Conservation (phyloP, 2,329 filamentous ascomycete genomes). For the Sphaerulina musiva region DNA sequence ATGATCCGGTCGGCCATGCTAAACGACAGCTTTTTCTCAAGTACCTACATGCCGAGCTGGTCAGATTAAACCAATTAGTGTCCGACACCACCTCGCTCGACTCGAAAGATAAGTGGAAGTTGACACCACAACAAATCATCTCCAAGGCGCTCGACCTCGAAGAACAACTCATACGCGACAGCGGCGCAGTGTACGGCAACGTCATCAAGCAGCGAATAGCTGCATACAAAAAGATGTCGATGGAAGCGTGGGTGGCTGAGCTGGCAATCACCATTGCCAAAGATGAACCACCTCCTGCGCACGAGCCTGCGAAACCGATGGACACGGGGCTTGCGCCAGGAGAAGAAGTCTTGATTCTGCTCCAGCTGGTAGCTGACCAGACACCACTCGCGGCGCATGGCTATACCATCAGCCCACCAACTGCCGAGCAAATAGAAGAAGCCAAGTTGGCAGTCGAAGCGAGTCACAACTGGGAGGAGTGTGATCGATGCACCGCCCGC, state of each 20-base stretch:
- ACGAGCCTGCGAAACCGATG: constrained; percentile 40
- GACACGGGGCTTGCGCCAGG: constrained; percentile 61
- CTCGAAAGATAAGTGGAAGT: constrained; percentile 47
- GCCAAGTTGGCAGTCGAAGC: constrained; percentile 60
- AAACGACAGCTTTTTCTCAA: constrained; percentile 43
- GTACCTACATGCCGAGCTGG: constrained; percentile 58
- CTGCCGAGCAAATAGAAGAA: constrained; percentile 57
- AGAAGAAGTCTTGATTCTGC: constrained; percentile 63
- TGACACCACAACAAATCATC: constrained; percentile 62
- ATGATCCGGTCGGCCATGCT: constrained; percentile 38
- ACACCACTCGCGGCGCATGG: constrained; percentile 59
- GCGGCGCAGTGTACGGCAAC: constrained; percentile 68
- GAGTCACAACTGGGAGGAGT: constrained; percentile 74
- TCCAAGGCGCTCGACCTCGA: constrained; percentile 69
- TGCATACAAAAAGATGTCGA: constrained; percentile 66
- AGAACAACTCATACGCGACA: constrained; percentile 62
- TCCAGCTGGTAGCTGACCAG: constrained; percentile 56
- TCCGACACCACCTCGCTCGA: constrained; percentile 14
- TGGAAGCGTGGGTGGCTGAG: constrained; percentile 58
- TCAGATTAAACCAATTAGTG: constrained; percentile 54
- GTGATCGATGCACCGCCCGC: constrained; percentile 75
- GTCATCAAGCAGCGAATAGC: constrained; percentile 76
- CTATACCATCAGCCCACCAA: constrained; percentile 66
- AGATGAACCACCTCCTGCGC: constrained; percentile 24
- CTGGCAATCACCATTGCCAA: constrained; percentile 22